Evolutionary conservation across 345 rosid genomes (phyloP), one percentile per base, ranked within the genome.

Genomic region (Salix udensis): DNA sequence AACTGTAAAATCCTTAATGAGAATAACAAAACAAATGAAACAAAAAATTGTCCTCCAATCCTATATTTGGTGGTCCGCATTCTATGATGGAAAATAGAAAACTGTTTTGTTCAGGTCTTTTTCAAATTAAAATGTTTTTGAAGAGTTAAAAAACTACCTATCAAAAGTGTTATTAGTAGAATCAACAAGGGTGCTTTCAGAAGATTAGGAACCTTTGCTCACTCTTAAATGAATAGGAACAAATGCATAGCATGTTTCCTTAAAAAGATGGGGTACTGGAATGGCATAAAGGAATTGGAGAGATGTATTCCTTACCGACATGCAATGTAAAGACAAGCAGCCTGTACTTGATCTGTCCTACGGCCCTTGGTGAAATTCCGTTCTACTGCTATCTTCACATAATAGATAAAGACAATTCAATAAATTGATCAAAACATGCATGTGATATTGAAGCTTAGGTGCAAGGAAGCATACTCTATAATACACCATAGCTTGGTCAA

Each of bases 301-400:
- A 44, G n/a, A 42, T 65, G 16, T 0, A 78, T 39, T 71, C 55
- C 87, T 86, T 79, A 95, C 98, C 98, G 87, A 76, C 98, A 96
- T 28, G 96, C 92, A 88, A 91, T 88, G 82, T 96, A 96, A 68
- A 96, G 92, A 75, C 98, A 96, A 65, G 96, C 87, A 78, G 92
- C 89, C 71, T 89, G 89, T 24, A 93, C 98, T 77, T 87, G 94
- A 53, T 96, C 97, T 31, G 91, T 83, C 80, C 91, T 91, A 39
- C 98, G 97, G 36, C 97, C 97, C 80, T 81, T 86, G 0, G 98
- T 96, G 76, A 93, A 93, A 83, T 87, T 89, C 66, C 87, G 83
- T 37, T 88, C 93, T 81, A 89, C 90, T 60, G 97, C 98, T 78
- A 91, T 76, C 98, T 93, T 79, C 80, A 82, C 60, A 81, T 61